phyloP scores from a whole-genome alignment of 2,329 filamentous ascomycete genomes.

The Claviceps sp. region DNA sequence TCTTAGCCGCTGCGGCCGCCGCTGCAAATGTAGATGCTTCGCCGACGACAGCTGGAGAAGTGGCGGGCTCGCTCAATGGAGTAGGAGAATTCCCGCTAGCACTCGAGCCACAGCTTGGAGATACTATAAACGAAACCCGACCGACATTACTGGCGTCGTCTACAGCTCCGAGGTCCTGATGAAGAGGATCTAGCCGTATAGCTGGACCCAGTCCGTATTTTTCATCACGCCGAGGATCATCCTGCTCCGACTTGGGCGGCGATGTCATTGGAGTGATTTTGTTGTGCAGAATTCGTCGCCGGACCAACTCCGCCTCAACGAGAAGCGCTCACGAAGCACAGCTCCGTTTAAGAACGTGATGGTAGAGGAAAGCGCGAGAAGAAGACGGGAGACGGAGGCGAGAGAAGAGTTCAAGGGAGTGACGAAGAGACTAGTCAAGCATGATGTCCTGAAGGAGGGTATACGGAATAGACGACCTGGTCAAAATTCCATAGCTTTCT shows the following conservation, averaged over 20 bases:
- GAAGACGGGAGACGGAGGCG: not conserved
- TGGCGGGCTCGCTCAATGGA: not conserved
- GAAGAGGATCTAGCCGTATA: not conserved
- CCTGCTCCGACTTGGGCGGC: conserved; percentile 2
- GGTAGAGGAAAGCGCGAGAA: not conserved
- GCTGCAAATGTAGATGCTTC: not conserved
- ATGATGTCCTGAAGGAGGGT: not conserved
- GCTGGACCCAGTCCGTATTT: not conserved
- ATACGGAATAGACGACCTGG: not conserved
- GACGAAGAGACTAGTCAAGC: not conserved
- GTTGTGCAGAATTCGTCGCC: not conserved
- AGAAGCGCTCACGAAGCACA: not conserved
- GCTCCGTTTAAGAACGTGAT: not conserved
- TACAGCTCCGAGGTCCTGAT: not conserved
- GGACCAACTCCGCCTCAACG: not conserved
- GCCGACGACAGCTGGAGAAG: not conserved
- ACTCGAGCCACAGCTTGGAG: not conserved
- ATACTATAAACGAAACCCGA: not conserved
- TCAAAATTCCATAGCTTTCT: not conserved
- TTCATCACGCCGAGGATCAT: not conserved
- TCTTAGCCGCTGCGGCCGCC: conserved; percentile 14
- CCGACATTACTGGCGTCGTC: not conserved
- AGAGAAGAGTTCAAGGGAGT: not conserved
- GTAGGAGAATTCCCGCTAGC: not conserved
- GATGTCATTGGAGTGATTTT: conserved; percentile 3